These are phyloP conservation scores for Amanita fuliginea DNA, from an alignment of 768 basidiomycete genomes.

Conservation along the genomic window DNA sequence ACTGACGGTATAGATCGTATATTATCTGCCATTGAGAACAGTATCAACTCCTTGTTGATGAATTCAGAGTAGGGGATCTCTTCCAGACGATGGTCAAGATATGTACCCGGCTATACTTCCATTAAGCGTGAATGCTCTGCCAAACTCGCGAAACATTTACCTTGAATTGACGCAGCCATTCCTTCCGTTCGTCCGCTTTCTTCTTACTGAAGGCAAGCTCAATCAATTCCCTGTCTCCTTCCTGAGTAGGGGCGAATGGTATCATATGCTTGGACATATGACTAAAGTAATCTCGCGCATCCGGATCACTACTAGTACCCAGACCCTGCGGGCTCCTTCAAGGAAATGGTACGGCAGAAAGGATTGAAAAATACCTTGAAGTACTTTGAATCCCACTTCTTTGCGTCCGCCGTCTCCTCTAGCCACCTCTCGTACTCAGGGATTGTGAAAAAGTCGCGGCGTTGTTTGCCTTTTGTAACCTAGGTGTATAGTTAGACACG, in stretches of 20 bases:
- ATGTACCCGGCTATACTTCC: constrained; percentile 73
- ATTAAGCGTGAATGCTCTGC: constrained; percentile 2
- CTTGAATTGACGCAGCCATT: constrained; percentile 92
- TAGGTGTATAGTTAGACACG: constrained; percentile 14
- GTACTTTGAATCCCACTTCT: constrained; percentile 90
- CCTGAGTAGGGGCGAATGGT: constrained; percentile 71
- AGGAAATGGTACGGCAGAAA: not conserved
- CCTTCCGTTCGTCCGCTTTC: constrained; percentile 96
- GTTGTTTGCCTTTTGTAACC: constrained; percentile 72
- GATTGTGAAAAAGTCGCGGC: constrained; percentile 89
- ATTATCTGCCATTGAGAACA: constrained; percentile 99
- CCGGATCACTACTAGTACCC: constrained; percentile 83
- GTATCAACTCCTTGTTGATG: constrained; percentile 94
- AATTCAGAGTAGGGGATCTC: constrained; percentile 89
- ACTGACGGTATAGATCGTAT: constrained; percentile 94
- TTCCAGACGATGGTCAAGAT: constrained; percentile 76
- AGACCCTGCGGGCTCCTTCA: constrained; percentile 54
- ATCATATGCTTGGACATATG: constrained; percentile 93
- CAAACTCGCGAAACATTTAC: constrained; percentile 21
- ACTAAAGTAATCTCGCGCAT: constrained; percentile 88
- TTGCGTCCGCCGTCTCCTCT: constrained; percentile 59
- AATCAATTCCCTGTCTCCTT: constrained; percentile 80
- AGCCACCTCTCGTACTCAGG: constrained; percentile 95
- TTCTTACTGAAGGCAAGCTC: constrained; percentile 99
- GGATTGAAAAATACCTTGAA: constrained; percentile 71